A percentile compares a stretch with the other conserved stretches of the same genome.
These are phyloP conservation scores for Penicillium cinerascens DNA, from an alignment of 495 filamentous ascomycete genomes.

Conservation along the genomic window DNA sequence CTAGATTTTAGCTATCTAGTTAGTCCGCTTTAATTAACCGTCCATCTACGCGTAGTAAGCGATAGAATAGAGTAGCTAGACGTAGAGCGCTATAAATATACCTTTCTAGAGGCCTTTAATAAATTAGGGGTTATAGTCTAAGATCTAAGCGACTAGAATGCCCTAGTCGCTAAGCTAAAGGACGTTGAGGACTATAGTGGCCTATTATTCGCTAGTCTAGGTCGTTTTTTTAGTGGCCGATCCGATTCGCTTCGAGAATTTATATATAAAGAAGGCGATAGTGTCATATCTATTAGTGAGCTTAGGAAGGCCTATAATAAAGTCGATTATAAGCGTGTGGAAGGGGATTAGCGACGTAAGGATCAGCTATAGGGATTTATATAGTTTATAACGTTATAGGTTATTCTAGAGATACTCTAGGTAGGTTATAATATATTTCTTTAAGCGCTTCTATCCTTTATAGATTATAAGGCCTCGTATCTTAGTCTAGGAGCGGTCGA, in stretches of 20 bases:
- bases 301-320: background rate
- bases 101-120: background rate
- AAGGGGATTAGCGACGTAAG: background rate
- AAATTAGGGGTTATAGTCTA: background rate
- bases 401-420: background rate
- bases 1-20: background rate
- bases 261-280: background rate
- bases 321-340: background rate
- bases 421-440: background rate
- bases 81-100: background rate
- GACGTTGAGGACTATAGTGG: background rate
- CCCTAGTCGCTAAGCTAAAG: background rate
- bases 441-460: background rate
- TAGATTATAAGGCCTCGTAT: background rate
- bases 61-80: background rate
- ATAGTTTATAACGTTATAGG: background rate
- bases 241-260: background rate
- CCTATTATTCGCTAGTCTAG: background rate
- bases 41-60: background rate
- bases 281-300: background rate
- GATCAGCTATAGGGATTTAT: background rate
- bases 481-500: background rate
- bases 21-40: background rate
- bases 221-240: background rate
- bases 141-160: background rate